Evolutionary conservation across 176 grass and related monocot genomes (phyloP).

Genomic region (Panicum miliaceum): DNA sequence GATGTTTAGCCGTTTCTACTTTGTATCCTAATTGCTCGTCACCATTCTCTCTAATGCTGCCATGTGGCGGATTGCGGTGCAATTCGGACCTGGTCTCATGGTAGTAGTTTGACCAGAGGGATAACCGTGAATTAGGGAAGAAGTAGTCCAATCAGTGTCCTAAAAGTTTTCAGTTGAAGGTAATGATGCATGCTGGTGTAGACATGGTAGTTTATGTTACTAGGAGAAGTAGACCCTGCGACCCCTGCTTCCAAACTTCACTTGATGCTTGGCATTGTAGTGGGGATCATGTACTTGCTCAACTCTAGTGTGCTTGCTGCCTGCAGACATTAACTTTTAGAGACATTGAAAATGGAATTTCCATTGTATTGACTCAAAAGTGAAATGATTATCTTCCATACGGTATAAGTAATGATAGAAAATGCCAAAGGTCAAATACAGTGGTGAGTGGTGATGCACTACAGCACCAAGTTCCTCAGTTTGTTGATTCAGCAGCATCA

Average conservation of each 20-base stretch:
- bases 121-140: conserved; percentile 28
- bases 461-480: not conserved
- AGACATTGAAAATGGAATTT: not conserved
- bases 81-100: conserved; percentile 32
- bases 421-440: conserved; percentile 27
- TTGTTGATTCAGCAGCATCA: conserved; percentile 6
- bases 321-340: not conserved
- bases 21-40: conserved; percentile 20
- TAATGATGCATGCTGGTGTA: not conserved
- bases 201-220: conserved; percentile 42
- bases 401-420: not conserved
- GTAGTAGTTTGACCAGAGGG: conserved; percentile 31
- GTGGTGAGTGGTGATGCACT: conserved; percentile 40
- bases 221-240: not conserved
- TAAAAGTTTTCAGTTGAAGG: conserved; percentile 39
- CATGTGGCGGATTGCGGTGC: conserved; percentile 38
- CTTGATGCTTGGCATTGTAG: conserved; percentile 15
- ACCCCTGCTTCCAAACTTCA: not conserved
- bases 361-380: not conserved
- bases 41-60: conserved; percentile 29
- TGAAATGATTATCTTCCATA: not conserved
- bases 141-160: conserved; percentile 47
- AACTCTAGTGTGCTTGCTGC: not conserved
- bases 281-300: conserved; percentile 1
- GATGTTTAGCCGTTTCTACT: conserved; percentile 15